Conservation (phyloP, 306 rosid species). For the Gynostemma pentaphyllum region DNA sequence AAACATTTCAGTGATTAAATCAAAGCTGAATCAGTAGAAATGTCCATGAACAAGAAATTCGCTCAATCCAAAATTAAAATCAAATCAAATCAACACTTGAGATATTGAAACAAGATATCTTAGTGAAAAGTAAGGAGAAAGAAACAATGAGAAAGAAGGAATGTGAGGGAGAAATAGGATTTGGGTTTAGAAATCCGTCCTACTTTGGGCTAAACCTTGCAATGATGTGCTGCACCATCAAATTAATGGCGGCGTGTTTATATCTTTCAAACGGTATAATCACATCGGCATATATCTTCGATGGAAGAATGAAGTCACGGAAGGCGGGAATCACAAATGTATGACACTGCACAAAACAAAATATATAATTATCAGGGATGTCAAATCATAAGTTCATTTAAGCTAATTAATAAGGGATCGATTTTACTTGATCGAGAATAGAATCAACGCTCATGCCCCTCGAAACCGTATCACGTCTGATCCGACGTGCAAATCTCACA, state of each 20-base stretch:
- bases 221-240: slow-evolving; percentile 82
- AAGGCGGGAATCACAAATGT: slow-evolving; percentile 88
- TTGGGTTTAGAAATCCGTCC: too few relatives aligned
- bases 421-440: too few relatives aligned
- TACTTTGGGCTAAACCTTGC: slow-evolving; percentile 87
- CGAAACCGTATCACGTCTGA: slow-evolving; percentile 68
- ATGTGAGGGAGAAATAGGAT: background rate
- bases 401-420: background rate
- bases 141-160: background rate
- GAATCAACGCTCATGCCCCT: slow-evolving; percentile 61
- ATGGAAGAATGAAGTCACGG: slow-evolving; percentile 87
- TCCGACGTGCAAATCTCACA: slow-evolving; percentile 86
- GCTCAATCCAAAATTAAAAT: background rate
- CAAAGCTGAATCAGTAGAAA: background rate
- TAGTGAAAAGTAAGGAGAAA: background rate
- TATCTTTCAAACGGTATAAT: slow-evolving; percentile 93
- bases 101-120: background rate
- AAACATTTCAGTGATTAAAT: background rate
- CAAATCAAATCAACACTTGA: background rate
- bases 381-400: background rate
- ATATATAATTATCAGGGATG: slow-evolving; percentile 12
- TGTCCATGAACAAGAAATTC: background rate
- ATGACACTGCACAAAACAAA: slow-evolving; percentile 55
- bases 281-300: slow-evolving; percentile 89
- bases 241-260: slow-evolving; percentile 84